Conservation (phyloP, 1,284 basidiomycete genomes). For the Heimioporus retisporus region DNA sequence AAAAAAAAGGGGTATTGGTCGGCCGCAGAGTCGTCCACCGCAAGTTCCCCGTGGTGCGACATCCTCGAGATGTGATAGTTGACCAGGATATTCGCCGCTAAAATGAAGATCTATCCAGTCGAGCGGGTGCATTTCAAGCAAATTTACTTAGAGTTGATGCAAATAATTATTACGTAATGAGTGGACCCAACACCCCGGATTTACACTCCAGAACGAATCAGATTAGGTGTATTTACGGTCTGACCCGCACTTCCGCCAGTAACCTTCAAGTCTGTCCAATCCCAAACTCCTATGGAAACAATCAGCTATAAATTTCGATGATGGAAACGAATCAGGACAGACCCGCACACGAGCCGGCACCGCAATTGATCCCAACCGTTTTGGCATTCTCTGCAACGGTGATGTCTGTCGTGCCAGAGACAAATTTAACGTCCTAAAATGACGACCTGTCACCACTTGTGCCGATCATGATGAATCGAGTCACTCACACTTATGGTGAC, state of each 20-base stretch:
- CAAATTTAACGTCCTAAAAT: constrained; percentile 53
- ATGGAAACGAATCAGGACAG: not conserved
- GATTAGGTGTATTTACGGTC: not conserved
- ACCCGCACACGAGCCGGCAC: constrained; percentile 55
- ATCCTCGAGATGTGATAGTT: too few relatives aligned
- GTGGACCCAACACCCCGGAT: too few relatives aligned
- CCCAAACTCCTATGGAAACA: constrained; percentile 56
- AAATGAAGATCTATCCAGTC: too few relatives aligned
- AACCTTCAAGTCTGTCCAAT: constrained; percentile 59
- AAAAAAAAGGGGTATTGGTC: not conserved
- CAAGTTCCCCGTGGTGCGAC: too few relatives aligned
- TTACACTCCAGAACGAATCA: not conserved
- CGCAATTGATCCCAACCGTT: constrained; percentile 57
- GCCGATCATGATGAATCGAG: not conserved
- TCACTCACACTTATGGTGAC: constrained; percentile 44
- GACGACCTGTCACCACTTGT: not conserved
- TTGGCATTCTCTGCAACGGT: constrained; percentile 48
- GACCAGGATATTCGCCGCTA: too few relatives aligned
- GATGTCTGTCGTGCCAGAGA: constrained; percentile 46
- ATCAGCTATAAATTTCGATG: not conserved
- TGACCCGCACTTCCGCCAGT: constrained; percentile 48
- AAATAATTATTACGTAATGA: too few relatives aligned
- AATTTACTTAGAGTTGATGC: too few relatives aligned
- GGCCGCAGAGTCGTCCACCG: not conserved
- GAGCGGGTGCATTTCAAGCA: too few relatives aligned